phyloP scores from a whole-genome alignment of 768 basidiomycete species.

The Lentinula raphanica region DNA sequence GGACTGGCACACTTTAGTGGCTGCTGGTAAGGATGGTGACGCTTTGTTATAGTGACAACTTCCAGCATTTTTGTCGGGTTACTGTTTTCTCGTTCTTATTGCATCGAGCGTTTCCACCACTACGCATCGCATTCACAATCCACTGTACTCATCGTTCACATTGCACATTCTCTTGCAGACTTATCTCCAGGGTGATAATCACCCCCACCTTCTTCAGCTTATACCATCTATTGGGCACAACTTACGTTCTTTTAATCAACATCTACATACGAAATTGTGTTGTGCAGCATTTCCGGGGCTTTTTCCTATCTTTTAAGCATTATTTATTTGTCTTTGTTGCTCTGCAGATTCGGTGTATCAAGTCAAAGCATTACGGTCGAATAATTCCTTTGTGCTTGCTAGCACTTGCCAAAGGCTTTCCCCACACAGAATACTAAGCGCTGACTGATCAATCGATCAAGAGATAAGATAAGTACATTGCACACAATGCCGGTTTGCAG shows the following conservation, averaged over 20 bases:
- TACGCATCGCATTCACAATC: not conserved
- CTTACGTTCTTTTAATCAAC: not conserved
- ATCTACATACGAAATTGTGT: not conserved
- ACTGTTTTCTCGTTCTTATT: not conserved
- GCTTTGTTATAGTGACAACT: slow-evolving; percentile 47
- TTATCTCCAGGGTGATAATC: not conserved
- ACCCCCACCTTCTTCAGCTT: not conserved
- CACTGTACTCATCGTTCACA: not conserved
- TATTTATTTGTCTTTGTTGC: not conserved
- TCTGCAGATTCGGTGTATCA: slow-evolving; percentile 2
- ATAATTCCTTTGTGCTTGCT: too few species aligned
- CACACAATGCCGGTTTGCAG: too few species aligned
- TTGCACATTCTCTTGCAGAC: not conserved
- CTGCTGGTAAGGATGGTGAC: slow-evolving; percentile 52
- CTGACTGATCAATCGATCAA: too few species aligned
- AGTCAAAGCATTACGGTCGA: too few species aligned
- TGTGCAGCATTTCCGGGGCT: not conserved
- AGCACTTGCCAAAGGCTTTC: too few species aligned
- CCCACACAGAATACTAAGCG: too few species aligned
- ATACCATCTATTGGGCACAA: not conserved
- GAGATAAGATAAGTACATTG: too few species aligned
- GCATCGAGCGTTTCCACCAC: not conserved
- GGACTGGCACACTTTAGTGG: slow-evolving; percentile 74
- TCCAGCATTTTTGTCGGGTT: too few species aligned
- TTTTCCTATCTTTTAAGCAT: not conserved